Conservation (phyloP, 345 rosid species). For the Eucalyptus fibrosa region DNA sequence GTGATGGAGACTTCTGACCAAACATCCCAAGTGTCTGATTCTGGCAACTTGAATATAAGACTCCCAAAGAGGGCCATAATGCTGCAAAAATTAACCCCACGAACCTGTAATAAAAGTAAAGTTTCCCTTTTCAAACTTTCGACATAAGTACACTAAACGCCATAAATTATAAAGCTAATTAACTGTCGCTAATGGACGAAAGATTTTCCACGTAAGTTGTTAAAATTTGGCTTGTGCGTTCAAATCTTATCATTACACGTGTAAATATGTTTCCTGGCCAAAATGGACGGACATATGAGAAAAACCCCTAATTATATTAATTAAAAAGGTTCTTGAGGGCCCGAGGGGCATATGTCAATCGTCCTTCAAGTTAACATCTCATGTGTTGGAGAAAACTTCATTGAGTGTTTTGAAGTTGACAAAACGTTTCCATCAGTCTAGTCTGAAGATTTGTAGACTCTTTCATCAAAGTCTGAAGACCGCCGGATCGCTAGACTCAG, state of each 20-base stretch:
- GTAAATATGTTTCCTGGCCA: neutral
- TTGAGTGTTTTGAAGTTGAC: too few species aligned
- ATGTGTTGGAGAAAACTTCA: too few species aligned
- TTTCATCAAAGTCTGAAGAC: too few species aligned
- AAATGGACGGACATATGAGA: neutral
- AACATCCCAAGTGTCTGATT: neutral
- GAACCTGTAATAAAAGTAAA: neutral
- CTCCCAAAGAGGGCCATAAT: neutral
- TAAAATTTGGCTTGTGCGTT: neutral
- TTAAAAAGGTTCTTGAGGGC: neutral
- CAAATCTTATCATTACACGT: neutral
- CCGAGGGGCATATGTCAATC: neutral
- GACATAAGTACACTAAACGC: neutral
- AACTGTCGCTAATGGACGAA: neutral
- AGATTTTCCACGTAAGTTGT: neutral
- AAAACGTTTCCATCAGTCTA: too few species aligned
- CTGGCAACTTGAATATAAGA: neutral
- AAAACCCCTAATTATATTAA: neutral
- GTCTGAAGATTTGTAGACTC: too few species aligned
- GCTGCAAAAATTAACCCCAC: neutral
- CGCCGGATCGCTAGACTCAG: too few species aligned
- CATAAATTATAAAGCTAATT: neutral
- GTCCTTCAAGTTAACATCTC: neutral
- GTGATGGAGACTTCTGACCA: neutral
- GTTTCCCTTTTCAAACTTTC: neutral